These are phyloP conservation scores for Leptographium procerum DNA, from an alignment of 2,329 filamentous ascomycete species.

Conservation along the genomic window DNA sequence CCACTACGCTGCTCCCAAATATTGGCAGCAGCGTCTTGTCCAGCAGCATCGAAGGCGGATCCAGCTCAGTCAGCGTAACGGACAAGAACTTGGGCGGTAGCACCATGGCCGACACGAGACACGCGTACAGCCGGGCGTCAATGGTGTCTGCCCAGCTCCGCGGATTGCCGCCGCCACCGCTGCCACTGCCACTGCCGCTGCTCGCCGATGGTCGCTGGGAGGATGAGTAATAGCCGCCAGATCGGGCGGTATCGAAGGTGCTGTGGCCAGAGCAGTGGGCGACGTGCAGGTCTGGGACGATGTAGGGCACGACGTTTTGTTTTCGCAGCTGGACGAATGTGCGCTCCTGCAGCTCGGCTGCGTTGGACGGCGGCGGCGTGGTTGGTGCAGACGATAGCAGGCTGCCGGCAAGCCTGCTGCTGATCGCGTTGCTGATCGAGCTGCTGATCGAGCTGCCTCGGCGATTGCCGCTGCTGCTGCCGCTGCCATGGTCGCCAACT, in stretches of 20 bases:
- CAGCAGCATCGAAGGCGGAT: conserved; percentile 62
- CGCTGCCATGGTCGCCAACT: not conserved
- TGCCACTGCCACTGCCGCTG: conserved; percentile 25
- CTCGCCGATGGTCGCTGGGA: conserved; percentile 20
- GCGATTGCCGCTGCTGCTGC: not conserved
- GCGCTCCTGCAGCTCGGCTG: conserved; percentile 67
- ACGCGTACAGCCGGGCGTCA: conserved; percentile 52
- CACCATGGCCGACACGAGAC: conserved; percentile 46
- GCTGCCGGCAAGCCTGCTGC: conserved; percentile 12
- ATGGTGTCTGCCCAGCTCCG: conserved; percentile 44
- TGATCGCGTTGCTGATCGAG: conserved; percentile 46
- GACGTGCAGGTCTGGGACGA: conserved; percentile 58
- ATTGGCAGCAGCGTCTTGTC: conserved; percentile 55
- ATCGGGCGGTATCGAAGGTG: not conserved
- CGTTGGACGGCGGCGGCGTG: conserved; percentile 66
- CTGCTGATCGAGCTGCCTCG: conserved; percentile 11
- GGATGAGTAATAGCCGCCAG: conserved; percentile 21
- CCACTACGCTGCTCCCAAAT: conserved; percentile 65
- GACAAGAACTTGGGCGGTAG: conserved; percentile 59
- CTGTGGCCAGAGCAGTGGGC: conserved; percentile 65
- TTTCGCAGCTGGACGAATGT: conserved; percentile 79
- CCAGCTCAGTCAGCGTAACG: conserved; percentile 59
- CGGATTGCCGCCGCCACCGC: conserved; percentile 11
- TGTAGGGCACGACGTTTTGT: conserved; percentile 60
- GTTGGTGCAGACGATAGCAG: conserved; percentile 34